Evolutionary conservation across 495 filamentous ascomycete species (phyloP).

Genomic region (Acidomyces sp.): DNA sequence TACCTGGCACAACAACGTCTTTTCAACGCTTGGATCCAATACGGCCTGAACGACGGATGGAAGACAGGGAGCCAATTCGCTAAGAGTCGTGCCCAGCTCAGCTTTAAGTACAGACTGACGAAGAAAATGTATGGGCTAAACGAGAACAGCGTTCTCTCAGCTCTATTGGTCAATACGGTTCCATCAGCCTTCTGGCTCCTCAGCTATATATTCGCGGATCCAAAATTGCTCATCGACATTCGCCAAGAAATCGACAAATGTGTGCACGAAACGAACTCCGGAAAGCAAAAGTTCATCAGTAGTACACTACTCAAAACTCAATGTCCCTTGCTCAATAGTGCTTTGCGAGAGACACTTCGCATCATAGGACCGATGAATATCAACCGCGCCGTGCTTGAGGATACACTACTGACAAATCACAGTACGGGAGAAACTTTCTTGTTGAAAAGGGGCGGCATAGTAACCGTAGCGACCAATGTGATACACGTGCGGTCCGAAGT

Average conservation of each 20-base stretch:
- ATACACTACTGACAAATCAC: conserved; percentile 11
- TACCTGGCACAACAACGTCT: conserved; percentile 20
- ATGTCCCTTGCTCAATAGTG: conserved; percentile 12
- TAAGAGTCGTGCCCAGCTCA: conserved; percentile 15
- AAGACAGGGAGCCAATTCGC: conserved; percentile 18
- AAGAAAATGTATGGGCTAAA: conserved; percentile 2
- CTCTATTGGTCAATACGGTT: conserved; percentile 13
- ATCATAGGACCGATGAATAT: conserved; percentile 8
- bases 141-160: conserved; percentile 12
- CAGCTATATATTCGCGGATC: conserved; percentile 12
- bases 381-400: conserved; percentile 8
- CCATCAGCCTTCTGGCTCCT: conserved; percentile 15
- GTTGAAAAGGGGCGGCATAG: conserved; percentile 9
- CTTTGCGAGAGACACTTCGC: conserved; percentile 16
- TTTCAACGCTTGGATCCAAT: conserved; percentile 20
- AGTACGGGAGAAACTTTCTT: conserved; percentile 6
- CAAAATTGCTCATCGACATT: conserved; percentile 12
- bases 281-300: conserved; percentile 1
- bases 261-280: neutral
- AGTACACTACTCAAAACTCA: conserved; percentile 1
- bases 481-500: conserved; percentile 10
- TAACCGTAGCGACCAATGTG: conserved; percentile 14
- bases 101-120: conserved; percentile 13
- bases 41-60: conserved; percentile 14
- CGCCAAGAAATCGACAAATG: conserved; percentile 12